phyloP scores from a whole-genome alignment of 2,329 filamentous ascomycete species.

The Tolypocladium amazonense region DNA sequence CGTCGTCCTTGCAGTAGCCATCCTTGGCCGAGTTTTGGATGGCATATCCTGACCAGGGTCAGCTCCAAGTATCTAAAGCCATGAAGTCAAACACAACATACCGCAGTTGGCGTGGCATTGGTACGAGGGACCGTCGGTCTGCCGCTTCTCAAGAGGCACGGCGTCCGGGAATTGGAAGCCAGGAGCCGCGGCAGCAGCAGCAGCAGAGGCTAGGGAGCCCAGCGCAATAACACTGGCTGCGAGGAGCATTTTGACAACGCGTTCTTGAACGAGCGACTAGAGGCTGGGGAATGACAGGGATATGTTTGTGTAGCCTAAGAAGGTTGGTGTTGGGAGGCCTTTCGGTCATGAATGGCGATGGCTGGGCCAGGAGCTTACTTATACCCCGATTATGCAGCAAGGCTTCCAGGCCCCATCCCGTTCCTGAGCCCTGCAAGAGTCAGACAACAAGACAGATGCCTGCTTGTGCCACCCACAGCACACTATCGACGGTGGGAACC shows the following conservation, averaged over 20 bases:
- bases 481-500: background rate
- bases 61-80: background rate
- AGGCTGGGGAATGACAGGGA: background rate
- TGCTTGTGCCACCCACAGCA: background rate
- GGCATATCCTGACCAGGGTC: conserved; percentile 14
- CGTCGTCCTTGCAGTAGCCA: conserved; percentile 20
- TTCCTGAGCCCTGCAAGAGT: background rate
- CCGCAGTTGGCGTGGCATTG: conserved; percentile 41
- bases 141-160: conserved; percentile 29
- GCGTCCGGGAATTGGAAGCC: conserved; percentile 17
- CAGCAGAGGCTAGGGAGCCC: conserved; percentile 17
- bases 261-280: conserved; percentile 5
- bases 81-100: conserved; percentile 14
- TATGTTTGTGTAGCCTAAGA: background rate
- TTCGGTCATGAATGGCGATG: background rate
- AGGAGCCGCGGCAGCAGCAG: conserved; percentile 8
- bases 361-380: background rate
- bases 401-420: background rate
- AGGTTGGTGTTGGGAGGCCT: background rate
- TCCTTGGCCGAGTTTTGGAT: conserved; percentile 13
- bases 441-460: background rate
- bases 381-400: background rate
- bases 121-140: conserved; percentile 26
- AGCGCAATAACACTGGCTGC: conserved; percentile 13
- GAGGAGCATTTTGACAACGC: conserved; percentile 16